These are phyloP conservation scores for Cystofilobasidium ferigula DNA, from an alignment of 768 basidiomycete species.

Conservation along the genomic window DNA sequence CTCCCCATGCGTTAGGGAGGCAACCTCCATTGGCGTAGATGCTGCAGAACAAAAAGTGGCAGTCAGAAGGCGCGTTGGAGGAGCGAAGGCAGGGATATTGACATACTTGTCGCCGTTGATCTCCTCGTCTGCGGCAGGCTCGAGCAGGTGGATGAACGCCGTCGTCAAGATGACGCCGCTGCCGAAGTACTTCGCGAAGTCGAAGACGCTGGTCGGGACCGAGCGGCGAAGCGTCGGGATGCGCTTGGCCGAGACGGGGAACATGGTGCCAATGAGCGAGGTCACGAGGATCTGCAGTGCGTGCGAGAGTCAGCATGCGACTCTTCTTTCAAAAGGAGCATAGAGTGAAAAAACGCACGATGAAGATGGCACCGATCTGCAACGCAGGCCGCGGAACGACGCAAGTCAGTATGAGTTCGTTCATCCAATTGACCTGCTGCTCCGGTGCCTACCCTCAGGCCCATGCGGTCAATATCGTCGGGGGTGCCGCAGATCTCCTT, in stretches of 20 bases:
- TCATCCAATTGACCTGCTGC: neutral
- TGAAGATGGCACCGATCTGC: neutral
- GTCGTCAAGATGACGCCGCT: slow-evolving; percentile 31
- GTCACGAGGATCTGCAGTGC: slow-evolving; percentile 45
- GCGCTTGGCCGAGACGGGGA: slow-evolving; percentile 56
- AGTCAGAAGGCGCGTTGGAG: neutral
- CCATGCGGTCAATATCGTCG: neutral
- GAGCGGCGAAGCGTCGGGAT: slow-evolving; percentile 42
- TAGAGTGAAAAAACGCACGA: neutral
- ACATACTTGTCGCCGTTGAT: neutral
- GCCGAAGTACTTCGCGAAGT: slow-evolving; percentile 31
- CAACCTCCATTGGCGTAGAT: slow-evolving; percentile 29
- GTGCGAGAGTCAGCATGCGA: neutral
- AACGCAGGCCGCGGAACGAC: neutral
- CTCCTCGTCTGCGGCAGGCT: slow-evolving; percentile 24
- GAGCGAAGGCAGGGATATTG: neutral
- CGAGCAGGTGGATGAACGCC: slow-evolving; percentile 32
- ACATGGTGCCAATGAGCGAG: slow-evolving; percentile 53
- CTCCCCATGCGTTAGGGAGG: slow-evolving; percentile 31
- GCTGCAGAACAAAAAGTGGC: neutral
- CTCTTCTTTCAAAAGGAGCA: neutral
- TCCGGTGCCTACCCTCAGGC: neutral
- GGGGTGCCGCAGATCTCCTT: neutral
- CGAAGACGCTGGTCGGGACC: slow-evolving; percentile 30
- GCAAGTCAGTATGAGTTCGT: neutral